A percentile compares a stretch with the other conserved stretches of the same genome.
Conservation (phyloP, 257 asterid genomes). For the Ocimum tenuiflorum region DNA sequence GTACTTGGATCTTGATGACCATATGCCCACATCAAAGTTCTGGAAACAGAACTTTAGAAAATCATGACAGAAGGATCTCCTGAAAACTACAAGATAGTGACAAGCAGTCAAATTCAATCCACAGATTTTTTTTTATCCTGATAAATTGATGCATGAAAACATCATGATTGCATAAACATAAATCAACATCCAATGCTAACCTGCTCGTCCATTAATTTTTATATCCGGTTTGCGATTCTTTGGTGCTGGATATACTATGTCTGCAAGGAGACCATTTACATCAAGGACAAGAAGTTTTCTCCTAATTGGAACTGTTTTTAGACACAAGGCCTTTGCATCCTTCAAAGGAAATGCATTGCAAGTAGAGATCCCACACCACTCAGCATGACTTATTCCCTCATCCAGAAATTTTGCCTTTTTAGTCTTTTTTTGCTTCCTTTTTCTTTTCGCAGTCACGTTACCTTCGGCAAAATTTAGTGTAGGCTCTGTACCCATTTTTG, state of each 20-base stretch:
- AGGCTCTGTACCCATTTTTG: not conserved
- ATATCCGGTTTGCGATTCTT: slow-evolving; percentile 25
- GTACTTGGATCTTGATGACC: slow-evolving; percentile 93
- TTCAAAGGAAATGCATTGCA: slow-evolving; percentile 12
- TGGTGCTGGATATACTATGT: slow-evolving; percentile 54
- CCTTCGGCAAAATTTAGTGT: slow-evolving; percentile 5
- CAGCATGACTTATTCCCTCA: slow-evolving; percentile 18
- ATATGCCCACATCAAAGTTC: slow-evolving; percentile 80
- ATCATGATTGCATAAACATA: not conserved
- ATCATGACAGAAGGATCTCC: slow-evolving; percentile 66
- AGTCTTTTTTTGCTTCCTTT: not conserved
- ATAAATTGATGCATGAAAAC: not conserved
- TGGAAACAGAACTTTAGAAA: slow-evolving; percentile 78
- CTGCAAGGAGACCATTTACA: slow-evolving; percentile 81
- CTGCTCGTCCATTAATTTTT: slow-evolving; percentile 44
- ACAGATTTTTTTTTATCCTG: not conserved
- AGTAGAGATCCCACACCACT: slow-evolving; percentile 15
- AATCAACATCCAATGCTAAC: slow-evolving; percentile 34
- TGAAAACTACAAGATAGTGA: slow-evolving; percentile 49
- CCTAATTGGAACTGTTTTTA: slow-evolving; percentile 20
- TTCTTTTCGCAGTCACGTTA: not conserved
- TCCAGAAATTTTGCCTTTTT: not conserved
- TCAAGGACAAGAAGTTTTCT: slow-evolving; percentile 83
- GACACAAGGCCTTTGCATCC: slow-evolving; percentile 17
- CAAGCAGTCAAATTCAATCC: slow-evolving; percentile 12